Percentiles rank a stretch among this genome's conserved stretches.
Conservation (phyloP, 768 basidiomycete genomes). For the Candolleomyces efflorescens region DNA sequence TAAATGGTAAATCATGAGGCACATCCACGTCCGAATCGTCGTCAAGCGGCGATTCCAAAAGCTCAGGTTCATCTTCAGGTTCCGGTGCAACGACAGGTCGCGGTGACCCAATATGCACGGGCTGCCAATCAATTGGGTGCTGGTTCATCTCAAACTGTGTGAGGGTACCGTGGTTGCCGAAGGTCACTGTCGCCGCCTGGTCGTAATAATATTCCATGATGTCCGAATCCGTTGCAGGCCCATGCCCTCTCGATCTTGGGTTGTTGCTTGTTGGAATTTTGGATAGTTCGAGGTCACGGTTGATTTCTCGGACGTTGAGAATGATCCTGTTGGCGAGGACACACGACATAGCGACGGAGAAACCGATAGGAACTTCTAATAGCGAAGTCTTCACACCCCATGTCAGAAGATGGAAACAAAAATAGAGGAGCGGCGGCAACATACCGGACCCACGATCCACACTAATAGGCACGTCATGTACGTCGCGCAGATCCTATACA, state of each 20-base stretch:
- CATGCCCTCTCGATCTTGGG: not conserved
- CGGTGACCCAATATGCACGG: constrained; percentile 12
- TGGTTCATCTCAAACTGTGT: constrained; percentile 22
- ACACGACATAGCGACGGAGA: constrained; percentile 54
- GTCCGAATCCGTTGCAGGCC: constrained; percentile 1
- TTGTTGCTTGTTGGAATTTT: not conserved
- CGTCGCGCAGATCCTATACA: constrained; percentile 47
- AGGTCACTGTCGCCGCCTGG: constrained; percentile 4
- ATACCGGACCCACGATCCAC: constrained; percentile 32
- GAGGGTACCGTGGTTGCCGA: constrained; percentile 12
- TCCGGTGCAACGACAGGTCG: not conserved
- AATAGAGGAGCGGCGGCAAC: constrained; percentile 10
- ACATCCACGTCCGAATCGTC: not conserved
- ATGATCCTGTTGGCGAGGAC: constrained; percentile 54
- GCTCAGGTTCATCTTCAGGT: not conserved
- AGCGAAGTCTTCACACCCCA: constrained; percentile 27
- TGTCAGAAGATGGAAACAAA: not conserved
- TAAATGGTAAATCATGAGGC: not conserved
- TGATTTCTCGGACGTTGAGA: constrained; percentile 47
- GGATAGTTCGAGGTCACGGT: constrained; percentile 20
- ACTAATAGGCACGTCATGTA: constrained; percentile 48
- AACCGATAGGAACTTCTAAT: constrained; percentile 53
- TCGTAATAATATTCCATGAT: constrained; percentile 8
- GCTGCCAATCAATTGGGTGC: constrained; percentile 11
- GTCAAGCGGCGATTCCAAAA: not conserved